Conservation (phyloP, 345 rosid genomes). For the Xanthoceras sorbifolium region DNA sequence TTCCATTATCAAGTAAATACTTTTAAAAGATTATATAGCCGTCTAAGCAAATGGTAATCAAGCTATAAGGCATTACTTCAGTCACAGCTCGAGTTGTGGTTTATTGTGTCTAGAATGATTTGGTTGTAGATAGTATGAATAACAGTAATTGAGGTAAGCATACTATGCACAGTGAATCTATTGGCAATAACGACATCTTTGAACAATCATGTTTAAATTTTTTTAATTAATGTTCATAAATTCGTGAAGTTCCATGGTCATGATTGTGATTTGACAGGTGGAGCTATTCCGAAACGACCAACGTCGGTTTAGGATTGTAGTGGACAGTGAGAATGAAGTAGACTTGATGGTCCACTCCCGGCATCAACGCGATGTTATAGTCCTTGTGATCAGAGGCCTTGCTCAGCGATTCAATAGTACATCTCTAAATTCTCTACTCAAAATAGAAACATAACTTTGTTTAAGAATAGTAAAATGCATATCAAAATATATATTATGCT, state of each 20-base stretch:
- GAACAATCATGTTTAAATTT: neutral
- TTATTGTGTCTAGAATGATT: neutral
- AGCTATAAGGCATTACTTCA: too few relatives aligned
- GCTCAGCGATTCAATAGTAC: slow-evolving; percentile 97
- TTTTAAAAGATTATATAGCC: too few relatives aligned
- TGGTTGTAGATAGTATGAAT: neutral
- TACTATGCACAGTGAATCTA: neutral
- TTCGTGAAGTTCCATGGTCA: neutral
- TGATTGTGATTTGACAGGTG: slow-evolving; percentile 48
- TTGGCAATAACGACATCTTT: neutral
- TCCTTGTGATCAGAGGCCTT: slow-evolving; percentile 83
- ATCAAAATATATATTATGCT: neutral
- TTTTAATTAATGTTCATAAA: neutral
- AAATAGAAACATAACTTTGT: slow-evolving; percentile 54
- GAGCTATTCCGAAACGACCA: slow-evolving; percentile 84
- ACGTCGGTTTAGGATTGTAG: slow-evolving; percentile 79
- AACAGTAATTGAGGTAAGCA: neutral
- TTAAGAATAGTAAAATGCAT: slow-evolving; percentile 3
- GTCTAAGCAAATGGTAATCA: too few relatives aligned
- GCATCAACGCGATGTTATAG: slow-evolving; percentile 73
- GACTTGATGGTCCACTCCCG: slow-evolving; percentile 84
- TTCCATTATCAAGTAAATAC: neutral
- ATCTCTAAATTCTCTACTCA: slow-evolving; percentile 91
- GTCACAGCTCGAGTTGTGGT: too few relatives aligned
- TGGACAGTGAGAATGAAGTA: slow-evolving; percentile 81